Conservation (phyloP, 106 monocot genomes). For the Dendrobium nobile region DNA sequence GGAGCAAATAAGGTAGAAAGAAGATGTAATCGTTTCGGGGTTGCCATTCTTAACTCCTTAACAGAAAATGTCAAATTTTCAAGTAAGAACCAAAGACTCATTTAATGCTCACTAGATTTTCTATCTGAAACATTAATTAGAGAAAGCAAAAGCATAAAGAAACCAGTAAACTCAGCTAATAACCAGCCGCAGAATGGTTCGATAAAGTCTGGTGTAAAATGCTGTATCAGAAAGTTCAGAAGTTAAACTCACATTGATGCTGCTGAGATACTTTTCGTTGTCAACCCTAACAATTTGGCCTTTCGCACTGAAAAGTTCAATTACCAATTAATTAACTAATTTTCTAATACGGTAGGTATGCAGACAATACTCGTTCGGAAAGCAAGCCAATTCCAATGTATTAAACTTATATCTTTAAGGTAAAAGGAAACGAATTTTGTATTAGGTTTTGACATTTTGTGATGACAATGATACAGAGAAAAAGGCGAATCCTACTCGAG, state of each 20-base stretch:
- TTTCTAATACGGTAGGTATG: no score
- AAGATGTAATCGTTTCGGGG: neutral
- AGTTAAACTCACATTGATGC: constrained; percentile 62
- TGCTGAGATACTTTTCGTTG: constrained; percentile 91
- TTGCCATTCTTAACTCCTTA: neutral
- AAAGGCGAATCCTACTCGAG: constrained; percentile 35
- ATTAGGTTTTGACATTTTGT: neutral
- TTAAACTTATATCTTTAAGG: neutral
- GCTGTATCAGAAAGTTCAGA: neutral
- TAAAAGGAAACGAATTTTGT: neutral
- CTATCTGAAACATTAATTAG: neutral
- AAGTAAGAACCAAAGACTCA: no score
- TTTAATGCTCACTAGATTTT: neutral
- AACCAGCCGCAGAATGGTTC: no score
- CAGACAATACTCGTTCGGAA: no score
- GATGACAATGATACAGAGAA: neutral
- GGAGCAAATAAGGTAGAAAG: no score
- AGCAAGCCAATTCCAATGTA: neutral
- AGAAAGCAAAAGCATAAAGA: neutral
- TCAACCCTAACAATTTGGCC: constrained; percentile 92
- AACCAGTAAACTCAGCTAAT: no score
- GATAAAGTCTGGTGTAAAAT: no score
- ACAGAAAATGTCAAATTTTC: neutral
- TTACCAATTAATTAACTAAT: neutral
- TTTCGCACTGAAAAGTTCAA: constrained; percentile 60